Evolutionary conservation across 176 grass and related monocot species (phyloP).

Genomic region (Carex littledalei): DNA sequence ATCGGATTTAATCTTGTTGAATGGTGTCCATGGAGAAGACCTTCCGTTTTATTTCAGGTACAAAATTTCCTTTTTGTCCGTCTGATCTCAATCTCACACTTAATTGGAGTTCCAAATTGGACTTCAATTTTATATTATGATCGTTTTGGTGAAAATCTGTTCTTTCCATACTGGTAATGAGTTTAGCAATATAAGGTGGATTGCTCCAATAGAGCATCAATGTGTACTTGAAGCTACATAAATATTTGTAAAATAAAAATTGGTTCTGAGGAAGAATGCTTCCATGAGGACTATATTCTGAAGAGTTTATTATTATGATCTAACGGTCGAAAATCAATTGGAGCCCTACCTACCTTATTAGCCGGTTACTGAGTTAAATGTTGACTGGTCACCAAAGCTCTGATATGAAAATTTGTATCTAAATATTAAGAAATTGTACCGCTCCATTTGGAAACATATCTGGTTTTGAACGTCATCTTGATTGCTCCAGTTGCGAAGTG

Average conservation of each 20-base stretch:
- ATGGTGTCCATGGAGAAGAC: constrained; percentile 7
- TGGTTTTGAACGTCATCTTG: neutral
- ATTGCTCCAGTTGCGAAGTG: neutral
- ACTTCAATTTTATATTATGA: neutral
- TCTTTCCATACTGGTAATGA: neutral
- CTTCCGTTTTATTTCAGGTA: constrained; percentile 14
- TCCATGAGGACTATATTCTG: neutral
- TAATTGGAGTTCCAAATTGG: neutral
- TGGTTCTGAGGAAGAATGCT: neutral
- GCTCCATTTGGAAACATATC: neutral
- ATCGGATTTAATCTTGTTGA: constrained; percentile 20
- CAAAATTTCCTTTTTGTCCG: neutral
- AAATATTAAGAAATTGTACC: no score
- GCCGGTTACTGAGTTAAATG: neutral
- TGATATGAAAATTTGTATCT: neutral
- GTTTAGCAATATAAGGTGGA: neutral
- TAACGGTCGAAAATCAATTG: neutral
- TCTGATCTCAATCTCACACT: neutral
- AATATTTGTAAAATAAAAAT: neutral
- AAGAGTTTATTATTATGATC: neutral
- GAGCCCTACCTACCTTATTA: neutral
- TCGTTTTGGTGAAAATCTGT: neutral
- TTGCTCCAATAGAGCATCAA: neutral
- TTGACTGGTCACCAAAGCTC: neutral
- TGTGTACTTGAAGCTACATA: neutral